Evolutionary conservation across 2,329 filamentous ascomycete species (phyloP), one percentile per base, ranked within the genome.

Genomic region (Clonostachys solani): DNA sequence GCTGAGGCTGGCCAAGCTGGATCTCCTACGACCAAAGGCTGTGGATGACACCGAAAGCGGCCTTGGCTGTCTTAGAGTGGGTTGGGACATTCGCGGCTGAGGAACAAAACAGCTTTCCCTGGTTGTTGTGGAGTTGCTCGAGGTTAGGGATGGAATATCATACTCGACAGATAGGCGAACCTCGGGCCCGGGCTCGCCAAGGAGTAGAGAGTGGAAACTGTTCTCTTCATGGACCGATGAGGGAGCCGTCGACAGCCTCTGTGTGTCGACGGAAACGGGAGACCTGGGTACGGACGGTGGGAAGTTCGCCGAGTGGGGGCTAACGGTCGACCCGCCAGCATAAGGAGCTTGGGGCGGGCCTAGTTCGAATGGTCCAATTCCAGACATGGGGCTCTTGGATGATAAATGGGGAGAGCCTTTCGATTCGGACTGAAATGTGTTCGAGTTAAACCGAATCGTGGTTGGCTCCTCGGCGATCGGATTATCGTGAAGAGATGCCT

Each of bases 71-170:
- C 72, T 69, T 33, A 74, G 67, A 5, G 68, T 68, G 40, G 72
- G 64, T 42, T 74, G 73, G 8, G 73, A 72, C 51, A 77, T 72
- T 34, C 76, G 72, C 52, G 71, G 56, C 64, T 65, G 62, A 46
- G 72, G 57, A 1, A 37, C 34, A 19, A 64, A 55, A 41, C 76
- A 75, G 56, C 86, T 87, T 54, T 88, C 83, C 42, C 82, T 78
- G 7, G 84, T 86, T 80, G 86, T 89, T 10, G 86, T 89, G 10
- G 88, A 91, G 54, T 86, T 83, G 59, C 85, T 89, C 59, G 86
- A 90, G 2, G 86, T 88, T 53, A 78, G 66, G 3, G 87, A 91
- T 4, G 87, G 86, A 13, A 89, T 82, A 54, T 89, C 87, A 40
- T 68, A 67, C 52, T 87, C 84, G 33, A 84, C 75, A 1, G 87